A percentile compares a stretch with the other conserved stretches of the same genome.
phyloP scores from a whole-genome alignment of 23 red algal genomes.

The Gracilaria domingensis region DNA sequence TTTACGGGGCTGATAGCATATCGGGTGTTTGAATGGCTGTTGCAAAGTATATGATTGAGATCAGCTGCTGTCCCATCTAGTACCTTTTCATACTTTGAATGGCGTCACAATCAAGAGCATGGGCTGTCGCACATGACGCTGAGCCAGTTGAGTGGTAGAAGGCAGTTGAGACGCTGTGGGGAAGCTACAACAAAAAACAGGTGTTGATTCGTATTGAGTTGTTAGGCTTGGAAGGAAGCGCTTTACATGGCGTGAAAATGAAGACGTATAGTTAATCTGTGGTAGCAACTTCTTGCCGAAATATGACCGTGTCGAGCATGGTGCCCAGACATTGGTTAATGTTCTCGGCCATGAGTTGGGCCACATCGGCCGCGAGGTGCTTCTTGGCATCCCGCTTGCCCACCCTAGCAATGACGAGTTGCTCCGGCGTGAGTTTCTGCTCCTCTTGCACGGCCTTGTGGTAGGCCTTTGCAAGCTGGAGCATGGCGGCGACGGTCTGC shows the following conservation, averaged over 20 bases:
- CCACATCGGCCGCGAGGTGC: slow-evolving; percentile 83
- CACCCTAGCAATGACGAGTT: slow-evolving; percentile 93
- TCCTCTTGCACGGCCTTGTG: slow-evolving; percentile 91
- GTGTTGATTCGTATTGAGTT: too few relatives aligned
- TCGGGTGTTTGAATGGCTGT: too few relatives aligned
- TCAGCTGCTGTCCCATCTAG: too few relatives aligned
- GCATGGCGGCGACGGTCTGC: slow-evolving; percentile 85
- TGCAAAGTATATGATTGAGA: too few relatives aligned
- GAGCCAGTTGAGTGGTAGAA: too few relatives aligned
- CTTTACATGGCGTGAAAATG: neutral
- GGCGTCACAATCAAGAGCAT: too few relatives aligned
- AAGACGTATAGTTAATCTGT: slow-evolving; percentile 32
- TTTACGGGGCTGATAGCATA: neutral
- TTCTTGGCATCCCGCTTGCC: slow-evolving; percentile 97
- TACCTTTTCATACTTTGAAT: too few relatives aligned
- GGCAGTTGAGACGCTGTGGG: too few relatives aligned
- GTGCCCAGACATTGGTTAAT: slow-evolving; percentile 92
- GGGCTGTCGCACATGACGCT: too few relatives aligned
- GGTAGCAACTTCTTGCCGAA: slow-evolving; percentile 81
- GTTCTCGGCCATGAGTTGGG: slow-evolving; percentile 81
- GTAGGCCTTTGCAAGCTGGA: slow-evolving; percentile 89
- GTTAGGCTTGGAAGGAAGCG: neutral
- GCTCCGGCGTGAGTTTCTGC: slow-evolving; percentile 84
- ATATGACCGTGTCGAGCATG: slow-evolving; percentile 91
- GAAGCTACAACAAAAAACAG: too few relatives aligned